Base-by-base conservation (phyloP, 305 asterid genomes). In the Striga hermonthica region DNA sequence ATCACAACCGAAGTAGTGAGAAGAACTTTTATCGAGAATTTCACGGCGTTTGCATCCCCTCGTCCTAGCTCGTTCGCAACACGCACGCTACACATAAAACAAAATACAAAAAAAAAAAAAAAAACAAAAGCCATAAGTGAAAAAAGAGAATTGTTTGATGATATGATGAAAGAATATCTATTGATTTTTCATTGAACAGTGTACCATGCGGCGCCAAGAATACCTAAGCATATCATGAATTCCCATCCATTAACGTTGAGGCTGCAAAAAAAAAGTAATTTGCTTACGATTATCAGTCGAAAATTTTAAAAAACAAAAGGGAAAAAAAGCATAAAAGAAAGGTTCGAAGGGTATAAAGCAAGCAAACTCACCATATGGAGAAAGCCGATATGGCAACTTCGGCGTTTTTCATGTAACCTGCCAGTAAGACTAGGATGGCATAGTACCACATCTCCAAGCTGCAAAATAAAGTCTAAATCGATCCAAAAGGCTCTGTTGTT, bases 51-150 rank as follows among this genome's bases (percentile, higher is more conserved):
- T 5, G 86, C 88, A 14, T 84, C 79, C 64, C 94, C 90, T 77
- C 82, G 67, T 44, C 94, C 94, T 0, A 86, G 85, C 74, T 83
- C 94, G 47, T 86, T 86, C 7, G 94, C 87, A 43, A 83, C 82
- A 9, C 88, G 83, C 36, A 83, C 94, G 16, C 91, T 85, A 40
- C 16, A 72, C 34, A 67, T 44, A 34, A 47, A 53, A n/a, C 49
- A 14, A 15, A 0, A 22, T 22, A 22, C 2, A 22, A 0, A 22
- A 22, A 22, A 22, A n/a, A 57, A 55, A 3, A 11, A 44, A 43
- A 44, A 63, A 37, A 1, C 7, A 16, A 60, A 11, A 38, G 12
- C 53, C 56, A 62, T 41, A 55, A 22, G 31, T 0, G 36, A 22
- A 56, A 50, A 0, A 37, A n/a, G 35, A 7, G 47, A 39, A 9